Evolutionary conservation across 2,329 filamentous ascomycete species (phyloP).

Genomic region (Magnaporthiopsis incrustans): DNA sequence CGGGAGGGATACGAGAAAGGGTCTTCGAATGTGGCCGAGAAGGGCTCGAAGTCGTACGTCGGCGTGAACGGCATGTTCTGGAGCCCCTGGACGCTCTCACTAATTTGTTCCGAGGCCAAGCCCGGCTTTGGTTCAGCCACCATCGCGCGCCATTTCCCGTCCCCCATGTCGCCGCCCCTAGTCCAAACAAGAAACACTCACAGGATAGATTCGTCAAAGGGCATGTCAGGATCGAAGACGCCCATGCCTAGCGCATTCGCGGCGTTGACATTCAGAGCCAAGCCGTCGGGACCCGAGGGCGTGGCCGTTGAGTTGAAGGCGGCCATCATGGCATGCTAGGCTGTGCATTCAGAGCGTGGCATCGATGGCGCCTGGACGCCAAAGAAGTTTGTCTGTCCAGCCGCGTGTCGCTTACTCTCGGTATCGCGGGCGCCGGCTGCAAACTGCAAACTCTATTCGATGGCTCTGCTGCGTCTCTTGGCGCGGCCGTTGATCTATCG

Average conservation of each 20-base stretch:
- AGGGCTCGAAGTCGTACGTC: conserved; percentile 52
- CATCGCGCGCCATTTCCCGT: not conserved
- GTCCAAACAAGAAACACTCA: conserved; percentile 25
- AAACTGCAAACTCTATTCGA: not conserved
- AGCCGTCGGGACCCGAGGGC: conserved; percentile 33
- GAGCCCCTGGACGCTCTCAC: conserved; percentile 35
- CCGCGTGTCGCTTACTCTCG: not conserved
- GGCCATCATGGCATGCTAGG: conserved; percentile 33
- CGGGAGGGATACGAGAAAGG: conserved; percentile 51
- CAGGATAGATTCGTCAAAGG: conserved; percentile 50
- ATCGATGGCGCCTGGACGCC: not conserved
- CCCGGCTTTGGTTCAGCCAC: too few relatives aligned
- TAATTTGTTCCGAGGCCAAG: conserved; percentile 14
- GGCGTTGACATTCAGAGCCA: conserved; percentile 39
- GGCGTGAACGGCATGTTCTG: conserved; percentile 45
- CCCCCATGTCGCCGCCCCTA: not conserved
- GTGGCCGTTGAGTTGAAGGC: conserved; percentile 49
- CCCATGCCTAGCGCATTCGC: conserved; percentile 37
- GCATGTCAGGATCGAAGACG: conserved; percentile 42
- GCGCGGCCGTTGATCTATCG: not conserved
- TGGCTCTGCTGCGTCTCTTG: not conserved
- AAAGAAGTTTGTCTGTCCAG: not conserved
- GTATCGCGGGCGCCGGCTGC: not conserved
- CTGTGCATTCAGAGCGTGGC: not conserved
- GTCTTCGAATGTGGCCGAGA: conserved; percentile 56